Evolutionary conservation across 148 eudicot species (phyloP), one percentile per base, ranked within the genome.

Genomic region (Rhododendron williamsianum): DNA sequence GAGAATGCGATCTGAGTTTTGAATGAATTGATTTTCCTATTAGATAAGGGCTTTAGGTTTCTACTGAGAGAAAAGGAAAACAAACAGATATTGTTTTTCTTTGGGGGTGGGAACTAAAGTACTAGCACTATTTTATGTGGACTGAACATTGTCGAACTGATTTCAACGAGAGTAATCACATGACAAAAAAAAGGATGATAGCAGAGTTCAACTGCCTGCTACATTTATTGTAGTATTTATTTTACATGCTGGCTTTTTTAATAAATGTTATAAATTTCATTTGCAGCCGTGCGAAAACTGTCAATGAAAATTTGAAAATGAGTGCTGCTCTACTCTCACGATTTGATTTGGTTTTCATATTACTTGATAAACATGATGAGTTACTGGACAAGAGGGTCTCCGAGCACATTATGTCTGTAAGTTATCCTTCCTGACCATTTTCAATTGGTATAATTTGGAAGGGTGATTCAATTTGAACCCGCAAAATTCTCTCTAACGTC

Each of bases 271-370:
- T 27, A 33, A 41, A 82, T 30, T 80, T 84, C 76, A 35, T 77
- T 84, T 92, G 86, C 98, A 97, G 98, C 90, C 99, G 99, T 41
- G 98, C 98, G 71, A 97, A 97, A 92, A 97, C 99, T 27, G 99
- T 97, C 83, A 97, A 97, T 84, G 99, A 97, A 86, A 97, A 97
- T 87, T 89, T 97, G 90, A 97, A 95, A 94, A 97, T 97, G 96
- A 95, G 91, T 87, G 94, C 93, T 85, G 92, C 99, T 86, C 92
- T 97, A 33, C 95, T 97, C 87, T 97, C 99, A 85, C 90, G 99
- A 73, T 97, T 97, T 91, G 99, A 97, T 93, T 87, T 97, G 92
- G 98, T 95, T 83, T 97, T 97, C 90, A 95, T 95, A 89, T 89
- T 97, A 87, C 96, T 97, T 77, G 99, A 97, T 92, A 93, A 89